Conservation (phyloP, 1,139 yeast genomes). For the Magnusiomyces ingens region DNA sequence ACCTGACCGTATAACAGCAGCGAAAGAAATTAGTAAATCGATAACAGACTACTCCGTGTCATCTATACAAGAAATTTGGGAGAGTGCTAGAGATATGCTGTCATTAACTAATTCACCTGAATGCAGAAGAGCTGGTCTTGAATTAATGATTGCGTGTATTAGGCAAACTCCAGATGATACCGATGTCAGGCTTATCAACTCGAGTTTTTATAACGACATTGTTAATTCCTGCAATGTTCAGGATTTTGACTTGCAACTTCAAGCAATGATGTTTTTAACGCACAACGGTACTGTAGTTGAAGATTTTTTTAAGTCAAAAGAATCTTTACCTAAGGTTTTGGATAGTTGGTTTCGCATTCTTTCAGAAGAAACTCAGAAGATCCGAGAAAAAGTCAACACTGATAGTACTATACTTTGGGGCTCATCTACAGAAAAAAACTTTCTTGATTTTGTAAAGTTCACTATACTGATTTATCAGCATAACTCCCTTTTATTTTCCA, state of each 20-base stretch:
- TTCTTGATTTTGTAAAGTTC: slow-evolving; percentile 36
- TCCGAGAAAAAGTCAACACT: slow-evolving; percentile 21
- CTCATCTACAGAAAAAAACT: slow-evolving; percentile 27
- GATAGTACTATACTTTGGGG: slow-evolving; percentile 31
- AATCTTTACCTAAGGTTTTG: slow-evolving; percentile 41
- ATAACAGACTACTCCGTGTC: slow-evolving; percentile 49
- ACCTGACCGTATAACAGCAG: slow-evolving; percentile 46
- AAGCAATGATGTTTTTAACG: slow-evolving; percentile 49
- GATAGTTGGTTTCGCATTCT: slow-evolving; percentile 33
- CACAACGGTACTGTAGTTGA: slow-evolving; percentile 55
- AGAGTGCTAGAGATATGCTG: slow-evolving; percentile 53
- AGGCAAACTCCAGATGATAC: slow-evolving; percentile 40
- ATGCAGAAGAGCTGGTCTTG: slow-evolving; percentile 47
- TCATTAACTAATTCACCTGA: slow-evolving; percentile 38
- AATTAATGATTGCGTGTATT: slow-evolving; percentile 52
- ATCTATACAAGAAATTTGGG: slow-evolving; percentile 72
- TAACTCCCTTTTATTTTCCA: slow-evolving; percentile 41
- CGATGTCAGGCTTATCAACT: slow-evolving; percentile 39
- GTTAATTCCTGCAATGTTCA: slow-evolving; percentile 41
- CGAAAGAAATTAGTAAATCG: slow-evolving; percentile 45
- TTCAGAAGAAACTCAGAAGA: slow-evolving; percentile 29
- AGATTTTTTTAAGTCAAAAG: slow-evolving; percentile 46
- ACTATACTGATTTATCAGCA: slow-evolving; percentile 43
- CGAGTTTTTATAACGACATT: slow-evolving; percentile 57
- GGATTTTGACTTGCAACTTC: slow-evolving; percentile 53